Base-by-base conservation (phyloP, 176 grass and related monocot genomes). In the Microstegium vimineum region DNA sequence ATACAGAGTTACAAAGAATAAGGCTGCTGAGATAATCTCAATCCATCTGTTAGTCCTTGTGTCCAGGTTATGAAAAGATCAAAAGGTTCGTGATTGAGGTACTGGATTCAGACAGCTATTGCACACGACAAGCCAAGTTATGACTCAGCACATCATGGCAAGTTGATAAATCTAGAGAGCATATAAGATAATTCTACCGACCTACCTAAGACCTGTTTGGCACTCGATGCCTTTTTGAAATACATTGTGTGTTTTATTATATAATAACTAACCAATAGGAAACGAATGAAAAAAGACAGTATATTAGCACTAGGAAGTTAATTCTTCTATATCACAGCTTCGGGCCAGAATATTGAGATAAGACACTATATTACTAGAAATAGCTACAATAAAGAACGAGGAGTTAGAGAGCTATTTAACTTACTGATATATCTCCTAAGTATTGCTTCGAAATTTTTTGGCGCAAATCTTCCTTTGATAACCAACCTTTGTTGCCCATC, bases 401-500 rank as follows among this genome's bases (percentile, higher is more conserved):
- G 38, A 71, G 30, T 64, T 7, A 81, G 43, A 22, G 28, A 59
- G 32, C 18, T 20, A 61, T 60, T 26, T 20, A 54, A 92, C 87
- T 81, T 96, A 99, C 97, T 99, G 69, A 99, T 88, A 46, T 99
- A 99, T 94, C 97, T 91, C 81, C 93, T 87, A 42, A 99, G 91
- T 74, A 99, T 96, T 18, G 93, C 97, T 83, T 96, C 93, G 23
- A 99, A 99, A 89, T 99, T 99, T 73, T 99, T 96, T 5, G 97
- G 97, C 28, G 97, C 93, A 85, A 99, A 99, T 78, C 93, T 89
- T 85, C 93, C 97, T 83, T 99, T 99, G 54, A 99, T 80, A 74
- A 99, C 97, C 81, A 99, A 79, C 78, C 97, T 92, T 77, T 99
- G 97, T 66, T 99, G 93, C 12, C 97, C 97, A 95, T 99, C 97